phyloP scores from a whole-genome alignment of 177 flowering plant genomes.

The Vitis hybrid region DNA sequence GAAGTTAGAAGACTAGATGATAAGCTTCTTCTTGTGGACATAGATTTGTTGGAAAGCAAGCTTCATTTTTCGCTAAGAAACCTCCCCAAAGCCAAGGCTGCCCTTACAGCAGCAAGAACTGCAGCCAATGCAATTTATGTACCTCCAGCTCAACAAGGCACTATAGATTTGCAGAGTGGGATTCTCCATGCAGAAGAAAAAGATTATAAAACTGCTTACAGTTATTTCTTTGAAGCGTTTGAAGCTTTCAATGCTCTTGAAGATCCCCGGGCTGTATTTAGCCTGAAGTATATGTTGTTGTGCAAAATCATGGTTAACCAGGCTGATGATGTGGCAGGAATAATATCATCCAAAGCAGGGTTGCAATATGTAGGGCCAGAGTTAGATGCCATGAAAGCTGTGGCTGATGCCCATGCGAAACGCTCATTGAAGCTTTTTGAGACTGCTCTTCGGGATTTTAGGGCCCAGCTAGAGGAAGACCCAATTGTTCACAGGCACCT shows the following conservation, averaged over 20 bases:
- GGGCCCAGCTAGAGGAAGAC: slow-evolving; percentile 78
- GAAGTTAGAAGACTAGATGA: slow-evolving; percentile 87
- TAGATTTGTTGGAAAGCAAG: slow-evolving; percentile 81
- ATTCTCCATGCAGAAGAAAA: slow-evolving; percentile 76
- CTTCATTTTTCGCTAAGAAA: slow-evolving; percentile 83
- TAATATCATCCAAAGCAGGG: slow-evolving; percentile 82
- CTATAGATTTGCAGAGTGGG: slow-evolving; percentile 74
- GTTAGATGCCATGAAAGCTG: slow-evolving; percentile 91
- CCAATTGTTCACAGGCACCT: slow-evolving; percentile 90
- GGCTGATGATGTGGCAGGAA: slow-evolving; percentile 85
- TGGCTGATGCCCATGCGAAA: slow-evolving; percentile 83
- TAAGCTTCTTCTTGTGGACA: slow-evolving; percentile 87
- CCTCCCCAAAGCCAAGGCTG: slow-evolving; percentile 25
- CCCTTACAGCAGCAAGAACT: slow-evolving; percentile 47
- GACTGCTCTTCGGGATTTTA: slow-evolving; percentile 61
- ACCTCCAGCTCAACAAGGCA: slow-evolving; percentile 80
- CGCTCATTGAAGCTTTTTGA: slow-evolving; percentile 77
- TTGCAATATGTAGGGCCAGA: slow-evolving; percentile 76
- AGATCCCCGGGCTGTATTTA: slow-evolving; percentile 73
- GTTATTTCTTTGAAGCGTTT: slow-evolving; percentile 88
- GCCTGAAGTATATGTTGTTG: slow-evolving; percentile 81
- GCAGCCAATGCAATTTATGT: slow-evolving; percentile 88
- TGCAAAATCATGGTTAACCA: slow-evolving; percentile 89
- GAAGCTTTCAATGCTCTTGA: slow-evolving; percentile 88
- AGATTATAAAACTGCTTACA: slow-evolving; percentile 74